A percentile compares a stretch with the other conserved stretches of the same genome.
phyloP scores from a whole-genome alignment of 257 asterid genomes.

The Solanum sitiens region DNA sequence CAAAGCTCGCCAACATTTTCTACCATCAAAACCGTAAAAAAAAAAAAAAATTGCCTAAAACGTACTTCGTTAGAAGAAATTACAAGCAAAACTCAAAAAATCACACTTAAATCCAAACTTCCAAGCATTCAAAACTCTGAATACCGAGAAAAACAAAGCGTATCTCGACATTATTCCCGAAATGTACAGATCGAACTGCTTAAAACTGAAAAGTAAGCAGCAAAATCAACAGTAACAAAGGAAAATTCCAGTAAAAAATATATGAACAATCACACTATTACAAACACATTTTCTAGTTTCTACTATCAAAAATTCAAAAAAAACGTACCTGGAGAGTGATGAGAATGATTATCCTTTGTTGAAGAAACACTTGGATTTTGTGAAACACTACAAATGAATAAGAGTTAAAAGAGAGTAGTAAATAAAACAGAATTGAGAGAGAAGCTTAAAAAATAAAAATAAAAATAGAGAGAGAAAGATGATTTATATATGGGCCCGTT shows the following conservation, averaged over 20 bases:
- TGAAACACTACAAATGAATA: neutral
- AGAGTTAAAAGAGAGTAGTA: neutral
- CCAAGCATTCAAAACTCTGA: neutral
- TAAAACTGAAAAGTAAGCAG: neutral
- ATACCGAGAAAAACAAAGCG: neutral
- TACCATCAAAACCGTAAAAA: neutral
- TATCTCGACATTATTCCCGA: neutral
- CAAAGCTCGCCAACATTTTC: neutral
- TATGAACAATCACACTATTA: neutral
- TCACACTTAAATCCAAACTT: neutral
- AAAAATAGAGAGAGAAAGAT: neutral
- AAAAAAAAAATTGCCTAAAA: neutral
- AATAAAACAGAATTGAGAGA: neutral
- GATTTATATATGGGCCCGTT: neutral
- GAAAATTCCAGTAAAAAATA: neutral
- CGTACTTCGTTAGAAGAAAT: neutral
- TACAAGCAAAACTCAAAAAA: neutral
- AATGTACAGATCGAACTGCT: constrained; percentile 17
- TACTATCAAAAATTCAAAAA: neutral
- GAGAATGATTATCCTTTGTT: neutral
- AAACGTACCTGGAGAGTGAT: neutral
- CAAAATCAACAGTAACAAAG: neutral
- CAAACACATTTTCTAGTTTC: neutral
- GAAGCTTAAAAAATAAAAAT: neutral
- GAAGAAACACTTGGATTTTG: neutral